Base-by-base conservation (phyloP, 2,329 filamentous ascomycete species). In the Talaromyces sp. region DNA sequence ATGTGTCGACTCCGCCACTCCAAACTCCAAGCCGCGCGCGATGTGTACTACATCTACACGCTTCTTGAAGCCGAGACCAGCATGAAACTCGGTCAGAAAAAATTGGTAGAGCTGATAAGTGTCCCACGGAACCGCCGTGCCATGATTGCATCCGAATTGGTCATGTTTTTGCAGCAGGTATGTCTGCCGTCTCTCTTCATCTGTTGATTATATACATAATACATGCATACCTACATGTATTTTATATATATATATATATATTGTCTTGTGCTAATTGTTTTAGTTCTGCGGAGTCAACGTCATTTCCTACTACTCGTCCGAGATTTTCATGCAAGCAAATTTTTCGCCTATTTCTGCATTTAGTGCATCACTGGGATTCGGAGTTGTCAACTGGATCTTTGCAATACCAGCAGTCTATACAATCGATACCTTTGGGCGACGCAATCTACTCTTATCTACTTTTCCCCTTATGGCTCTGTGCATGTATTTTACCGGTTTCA, bases 161-260 rank as follows among this genome's bases (percentile, higher is more conserved):
- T 87, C 62, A 88, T 88, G 85, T 87, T 87, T 63, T 82, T 86
- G 81, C 86, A 89, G 66, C 85, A 88, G 70, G 80, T 80, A 63
- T 62, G 62, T 19, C 24, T 27, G 49, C 17, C 29, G 80, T 80
- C 63, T 62, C 62, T n/a, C 19, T 26, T 41, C 17, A 38, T 41
- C 10, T 17, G 17, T 24, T n/a, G 4, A 35, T 27, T 21, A 14
- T 59, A 21, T 8, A 14, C 26, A 27, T 27, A 27, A 6, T 27
- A 27, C 3, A 3, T 27, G 26, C n/a, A n/a, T n/a, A n/a, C n/a
- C n/a, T n/a, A n/a, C n/a, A n/a, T n/a, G n/a, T n/a, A n/a, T n/a
- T n/a, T n/a, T n/a, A n/a, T n/a, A n/a, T n/a, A n/a, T n/a, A n/a
- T n/a, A n/a, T 27, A 14, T 59, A 21, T 8, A 7, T 52, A 21